These are phyloP conservation scores for Hygrophoropsis aurantiaca DNA, from an alignment of 768 basidiomycete species.

Conservation along the genomic window DNA sequence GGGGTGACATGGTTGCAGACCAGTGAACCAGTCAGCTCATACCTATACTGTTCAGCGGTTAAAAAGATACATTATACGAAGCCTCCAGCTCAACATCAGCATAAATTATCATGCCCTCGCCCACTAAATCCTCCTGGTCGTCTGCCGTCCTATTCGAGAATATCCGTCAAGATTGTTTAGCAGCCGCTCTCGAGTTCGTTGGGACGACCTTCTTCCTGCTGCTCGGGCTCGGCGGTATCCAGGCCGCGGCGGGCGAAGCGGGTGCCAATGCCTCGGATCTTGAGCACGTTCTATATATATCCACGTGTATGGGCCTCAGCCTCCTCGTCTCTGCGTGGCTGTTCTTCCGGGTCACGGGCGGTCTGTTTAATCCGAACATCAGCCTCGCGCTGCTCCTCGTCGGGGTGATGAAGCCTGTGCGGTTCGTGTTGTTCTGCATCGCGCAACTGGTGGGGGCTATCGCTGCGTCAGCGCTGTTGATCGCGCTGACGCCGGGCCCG, in stretches of 20 bases:
- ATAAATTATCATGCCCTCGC: too few species aligned
- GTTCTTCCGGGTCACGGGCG: conserved; percentile 64
- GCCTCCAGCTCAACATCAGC: too few species aligned
- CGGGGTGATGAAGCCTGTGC: conserved; percentile 52
- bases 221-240: conserved; percentile 65
- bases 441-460: conserved; percentile 65
- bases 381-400: conserved; percentile 58
- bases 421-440: conserved; percentile 58
- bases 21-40: too few species aligned
- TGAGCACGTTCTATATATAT: conserved; percentile 53
- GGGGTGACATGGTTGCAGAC: too few species aligned
- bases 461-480: conserved; percentile 54
- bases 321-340: conserved; percentile 66
- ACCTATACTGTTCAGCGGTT: too few species aligned
- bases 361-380: conserved; percentile 66
- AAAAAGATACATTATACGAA: too few species aligned
- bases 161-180: conserved; percentile 41
- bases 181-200: conserved; percentile 56
- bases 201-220: conserved; percentile 64
- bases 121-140: conserved; percentile 21
- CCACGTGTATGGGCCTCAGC: conserved; percentile 59
- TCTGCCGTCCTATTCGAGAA: conserved; percentile 25
- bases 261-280: conserved; percentile 30
- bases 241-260: conserved; percentile 48
- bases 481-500: conserved; percentile 52